Base-by-base conservation (phyloP, 768 basidiomycete species). In the Fomitopsis serialis region DNA sequence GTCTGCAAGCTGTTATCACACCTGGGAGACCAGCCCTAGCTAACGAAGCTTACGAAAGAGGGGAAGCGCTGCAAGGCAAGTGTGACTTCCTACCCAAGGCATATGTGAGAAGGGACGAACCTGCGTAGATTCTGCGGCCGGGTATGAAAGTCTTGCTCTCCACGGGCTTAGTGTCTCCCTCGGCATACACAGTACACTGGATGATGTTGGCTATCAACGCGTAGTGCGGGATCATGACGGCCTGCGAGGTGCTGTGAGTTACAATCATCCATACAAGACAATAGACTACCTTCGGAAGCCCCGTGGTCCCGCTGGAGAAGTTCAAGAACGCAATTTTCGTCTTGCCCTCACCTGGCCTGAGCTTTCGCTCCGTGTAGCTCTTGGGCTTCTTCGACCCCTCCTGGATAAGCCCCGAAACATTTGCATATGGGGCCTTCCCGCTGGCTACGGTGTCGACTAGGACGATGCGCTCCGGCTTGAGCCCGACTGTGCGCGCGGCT, bases 151-250 rank as follows among this genome's bases (percentile, higher is more conserved):
- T 24, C 40, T 43, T 42, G 8, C 9, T 7, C 24, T 29, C 42
- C 23, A 7, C 19, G 2, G 50, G 50, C 13, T 21, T 42, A 5
- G 53, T 10, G 17, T 49, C 46, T 42, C 78, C 74, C 13, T 81
- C 65, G 42, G 72, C 75, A 50, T 78, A 70, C 58, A 82, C 82
- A 12, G 65, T 60, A 53, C 62, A 58, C 50, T 68, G 65, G 13
- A 68, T 48, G 9, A 61, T 51, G 48, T 73, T 74, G 15, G 71
- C 67, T 8, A 73, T 64, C 37, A 69, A 58, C 1, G 70, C 58
- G 52, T 70, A 66, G 48, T 74, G 72, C 12, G 72, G 62, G 42
- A 72, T 72, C 17, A 68, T 65, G 21, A 74, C 72, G 12, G 72
- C 72, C 61, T 62, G 77, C 78, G 84, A 6, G 81, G n/a, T n/a